Evolutionary conservation across 805 yeast species (phyloP), one percentile per base, ranked within the genome.

Genomic region (Helenozyma baotianmanensis): DNA sequence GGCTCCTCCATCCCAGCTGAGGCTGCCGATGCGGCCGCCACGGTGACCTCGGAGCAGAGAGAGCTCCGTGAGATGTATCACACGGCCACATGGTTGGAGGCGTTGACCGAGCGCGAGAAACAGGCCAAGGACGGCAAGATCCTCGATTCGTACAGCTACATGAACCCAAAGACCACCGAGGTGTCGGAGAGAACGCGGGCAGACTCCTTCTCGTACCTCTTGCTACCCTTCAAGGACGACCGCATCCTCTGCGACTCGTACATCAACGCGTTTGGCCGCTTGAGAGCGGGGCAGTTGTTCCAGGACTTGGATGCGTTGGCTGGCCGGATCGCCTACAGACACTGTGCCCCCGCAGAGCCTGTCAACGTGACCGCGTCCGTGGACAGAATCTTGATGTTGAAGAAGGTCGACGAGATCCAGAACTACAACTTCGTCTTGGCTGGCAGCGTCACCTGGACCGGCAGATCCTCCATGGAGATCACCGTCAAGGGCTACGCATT

Each of bases 321-420:
- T 2, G 97, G 97, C 22, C 78, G 90, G 53, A 88, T 89, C 49
- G 95, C 96, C 14, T 84, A 88, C 57, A 74, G 84, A 51, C 97
- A 89, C 56, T 85, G 95, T 60, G 71, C 82, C n/a, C 97, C 97
- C 0, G 94, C 96, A 0, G 88, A 84, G 54, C 97, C 97, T 9
- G 87, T 88, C 58, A 83, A 89, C 54, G 97, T 89, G 26, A 89
- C 97, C 8, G 97, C 97, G 1, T 80, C 92, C 17, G 96, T 89
- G 17, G 97, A 90, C 61, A 68, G 96, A 43, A 86, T 89, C 45
- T 83, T 84, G 54, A 79, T 89, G 77, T 76, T 87, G 38, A 83
- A 82, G 58, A 80, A 87, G 47, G 75, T 88, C 25, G 95, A 87
- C 50, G 86, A 81, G 48, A 76, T 88, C 40, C 68, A 71, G 35